Evolutionary conservation across 2,329 filamentous ascomycete genomes (phyloP), one percentile per base, ranked within the genome.

Genomic region (Hirsutella thompsonii): DNA sequence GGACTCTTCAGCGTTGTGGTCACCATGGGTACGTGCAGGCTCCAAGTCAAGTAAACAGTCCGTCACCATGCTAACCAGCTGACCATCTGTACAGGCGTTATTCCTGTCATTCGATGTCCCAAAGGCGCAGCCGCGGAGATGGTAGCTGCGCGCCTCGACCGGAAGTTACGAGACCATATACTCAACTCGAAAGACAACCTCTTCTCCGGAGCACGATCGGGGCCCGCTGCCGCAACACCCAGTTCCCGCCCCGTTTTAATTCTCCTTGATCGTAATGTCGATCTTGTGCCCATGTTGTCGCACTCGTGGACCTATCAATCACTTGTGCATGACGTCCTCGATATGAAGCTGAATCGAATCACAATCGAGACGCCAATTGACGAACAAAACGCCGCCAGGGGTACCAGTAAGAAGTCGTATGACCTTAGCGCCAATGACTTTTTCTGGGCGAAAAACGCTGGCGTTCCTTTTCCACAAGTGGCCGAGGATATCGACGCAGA

Each of bases 141-240:
- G 70, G 93, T 98, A 49, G 83, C 88, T 13, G 84, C 85, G 13
- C 94, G 94, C 56, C 77, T 98, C 20, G 92, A 98, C 58, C 81
- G 92, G 45, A 98, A 96, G 60, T 76, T 98, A 19, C 81, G 92
- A 54, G 92, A 98, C 55, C 92, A 98, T 58, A 85, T 96, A 40
- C 73, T 98, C 47, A 96, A 96, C 62, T 94, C 90, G 11, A 96
- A 95, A 66, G 90, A 95, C 57, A 96, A 95, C 55, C 74, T 98
- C 4, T 98, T 98, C 60, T 93, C 88, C 33, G 66, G 62, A 43
- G 71, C 79, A 39, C 72, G 83, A 45, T 70, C 79, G 9, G 28
- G 32, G 2, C 64, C 70, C 8, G 63, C 70, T 6, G 60, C 72
- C 1, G 72, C 74, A 14, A 81, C 83, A 0, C 74, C 81, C 2